Conservation (phyloP, 768 basidiomycete species). For the Ramaria sp. region DNA sequence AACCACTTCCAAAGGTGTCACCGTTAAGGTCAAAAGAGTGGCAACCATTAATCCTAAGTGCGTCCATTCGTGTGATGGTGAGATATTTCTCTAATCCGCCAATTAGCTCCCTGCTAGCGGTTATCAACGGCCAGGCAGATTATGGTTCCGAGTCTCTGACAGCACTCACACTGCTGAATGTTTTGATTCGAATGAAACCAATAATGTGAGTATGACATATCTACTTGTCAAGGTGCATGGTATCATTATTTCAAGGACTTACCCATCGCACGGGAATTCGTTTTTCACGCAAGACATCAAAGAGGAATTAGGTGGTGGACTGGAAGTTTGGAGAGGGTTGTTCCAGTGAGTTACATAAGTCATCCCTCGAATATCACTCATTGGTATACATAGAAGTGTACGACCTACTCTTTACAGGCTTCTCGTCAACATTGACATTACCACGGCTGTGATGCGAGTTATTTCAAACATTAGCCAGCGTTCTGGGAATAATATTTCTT, state of each 20-base stretch:
- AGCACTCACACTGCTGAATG: background rate
- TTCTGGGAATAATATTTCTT: background rate
- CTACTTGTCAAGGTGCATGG: background rate
- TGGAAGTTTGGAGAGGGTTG: constrained; percentile 8
- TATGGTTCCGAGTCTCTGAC: constrained; percentile 1
- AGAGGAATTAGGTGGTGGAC: background rate
- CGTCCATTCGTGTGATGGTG: background rate
- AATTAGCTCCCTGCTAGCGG: background rate
- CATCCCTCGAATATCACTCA: background rate
- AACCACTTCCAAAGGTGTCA: background rate
- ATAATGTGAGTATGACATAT: constrained; percentile 1
- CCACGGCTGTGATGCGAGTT: constrained; percentile 17
- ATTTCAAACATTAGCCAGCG: background rate
- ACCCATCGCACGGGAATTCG: constrained; percentile 3
- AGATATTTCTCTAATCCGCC: background rate
- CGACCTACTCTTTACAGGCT: constrained; percentile 17
- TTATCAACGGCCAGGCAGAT: background rate
- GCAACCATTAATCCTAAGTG: constrained; percentile 3
- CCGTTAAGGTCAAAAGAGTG: background rate
- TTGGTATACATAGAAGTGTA: constrained; percentile 3
- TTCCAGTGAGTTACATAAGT: background rate
- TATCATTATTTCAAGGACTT: background rate
- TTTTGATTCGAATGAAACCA: constrained; percentile 7
- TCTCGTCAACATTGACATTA: constrained; percentile 19
- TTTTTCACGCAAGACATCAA: constrained; percentile 3